Evolutionary conservation across 2,329 filamentous ascomycete genomes (phyloP), one percentile per base, ranked within the genome.

Genomic region (Aspergillus japonicus): DNA sequence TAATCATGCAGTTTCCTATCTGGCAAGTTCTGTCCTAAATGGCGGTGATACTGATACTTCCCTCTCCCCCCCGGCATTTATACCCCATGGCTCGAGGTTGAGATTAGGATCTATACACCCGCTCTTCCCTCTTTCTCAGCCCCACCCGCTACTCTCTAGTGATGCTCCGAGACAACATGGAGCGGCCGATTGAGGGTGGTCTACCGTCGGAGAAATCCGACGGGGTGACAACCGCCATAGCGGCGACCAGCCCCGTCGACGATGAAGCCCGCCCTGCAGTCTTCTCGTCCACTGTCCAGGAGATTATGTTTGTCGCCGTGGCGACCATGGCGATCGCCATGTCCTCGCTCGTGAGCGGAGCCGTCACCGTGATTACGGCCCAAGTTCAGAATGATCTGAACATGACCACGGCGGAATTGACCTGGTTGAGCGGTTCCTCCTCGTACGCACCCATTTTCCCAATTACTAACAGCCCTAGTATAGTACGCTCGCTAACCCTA

Each of bases 271-370:
- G 84, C 73, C 58, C 58, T 12, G 50, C 31, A 2, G 55, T 35
- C 48, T 90, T 90, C 78, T 81, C 74, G 47, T 87, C 80, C 47
- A 87, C 85, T 0, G 57, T 84, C 2, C 84, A 89, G 66, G 87
- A 90, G 76, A 79, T 85, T 42, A 75, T 87, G 2, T 90, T 90
- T 67, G 84, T 90, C 16, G 70, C 87, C 19, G 87, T 86, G 44
- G 85, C 86, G 10, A 90, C 87, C 1, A 85, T 89, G 77, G 86
- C 87, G 2, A 87, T 89, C 49, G 86, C 84, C 3, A 86, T 87
- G 68, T 82, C 81, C 10, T 82, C 83, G 4, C 86, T 90, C 65
- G 76, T 87, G 29, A 78, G 79, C 7, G 87, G 87, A 12, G 78
- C 82, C 4, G 81, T 85, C 4, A 81, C 86, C 2, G 87, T 89